Evolutionary conservation across 2,329 filamentous ascomycete genomes (phyloP).

Genomic region (Claviceps cyperi): DNA sequence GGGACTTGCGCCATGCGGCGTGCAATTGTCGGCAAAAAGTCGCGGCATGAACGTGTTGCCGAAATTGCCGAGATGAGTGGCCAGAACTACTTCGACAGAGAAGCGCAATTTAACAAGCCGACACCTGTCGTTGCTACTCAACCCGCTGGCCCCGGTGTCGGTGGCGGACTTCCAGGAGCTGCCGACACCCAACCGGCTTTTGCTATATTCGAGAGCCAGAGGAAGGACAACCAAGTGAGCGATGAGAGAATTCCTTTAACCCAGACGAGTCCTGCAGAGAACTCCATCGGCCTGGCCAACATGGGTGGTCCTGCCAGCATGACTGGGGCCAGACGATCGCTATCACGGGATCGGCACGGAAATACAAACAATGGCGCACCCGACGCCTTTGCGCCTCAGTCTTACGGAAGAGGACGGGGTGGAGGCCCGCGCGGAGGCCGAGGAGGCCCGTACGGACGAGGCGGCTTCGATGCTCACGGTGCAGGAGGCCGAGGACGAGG

Average conservation of each 20-base stretch:
- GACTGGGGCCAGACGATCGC: constrained; percentile 23
- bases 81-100: constrained; percentile 72
- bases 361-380: constrained; percentile 34
- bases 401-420: constrained; percentile 36
- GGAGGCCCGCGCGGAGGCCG: constrained; percentile 31
- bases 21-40: constrained; percentile 80
- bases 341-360: constrained; percentile 48
- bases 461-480: constrained; percentile 33
- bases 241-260: constrained; percentile 63
- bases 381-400: constrained; percentile 32
- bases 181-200: constrained; percentile 38
- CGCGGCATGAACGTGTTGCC: constrained; percentile 79
- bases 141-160: constrained; percentile 43
- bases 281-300: constrained; percentile 25
- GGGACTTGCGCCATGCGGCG: constrained; percentile 91
- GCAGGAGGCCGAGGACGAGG: constrained; percentile 23
- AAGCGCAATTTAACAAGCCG: constrained; percentile 37
- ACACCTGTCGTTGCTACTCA: constrained; percentile 30
- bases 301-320: constrained; percentile 20
- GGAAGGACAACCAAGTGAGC: constrained; percentile 43
- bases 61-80: constrained; percentile 97
- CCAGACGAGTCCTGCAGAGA: constrained; percentile 44
- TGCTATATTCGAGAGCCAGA: constrained; percentile 54
- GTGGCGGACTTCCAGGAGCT: constrained; percentile 36
- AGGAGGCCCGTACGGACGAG: constrained; percentile 35